Conservation (phyloP, 768 basidiomycete genomes). For the Solioccasus polychromus region DNA sequence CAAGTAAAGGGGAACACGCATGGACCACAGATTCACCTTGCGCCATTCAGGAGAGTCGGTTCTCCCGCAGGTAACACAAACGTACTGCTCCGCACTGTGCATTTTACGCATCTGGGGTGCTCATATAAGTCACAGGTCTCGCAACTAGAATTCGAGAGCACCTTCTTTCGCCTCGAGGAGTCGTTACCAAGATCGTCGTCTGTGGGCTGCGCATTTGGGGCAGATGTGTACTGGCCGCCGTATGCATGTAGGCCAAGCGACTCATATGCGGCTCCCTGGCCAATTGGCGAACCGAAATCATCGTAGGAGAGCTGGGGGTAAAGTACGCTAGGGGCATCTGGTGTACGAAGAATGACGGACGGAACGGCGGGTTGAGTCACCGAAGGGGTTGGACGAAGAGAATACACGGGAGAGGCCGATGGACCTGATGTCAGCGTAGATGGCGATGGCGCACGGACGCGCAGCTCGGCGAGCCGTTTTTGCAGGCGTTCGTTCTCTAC, state of each 20-base stretch:
- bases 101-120: constrained; percentile 35
- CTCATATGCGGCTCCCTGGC: constrained; percentile 20
- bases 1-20: constrained; percentile 10
- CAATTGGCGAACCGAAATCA: constrained; percentile 7
- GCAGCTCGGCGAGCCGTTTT: constrained; percentile 50
- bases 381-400: constrained; percentile 29
- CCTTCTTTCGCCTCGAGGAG: constrained; percentile 63
- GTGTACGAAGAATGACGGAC: constrained; percentile 10
- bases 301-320: constrained; percentile 24
- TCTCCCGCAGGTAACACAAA: constrained; percentile 89
- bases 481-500: constrained; percentile 82
- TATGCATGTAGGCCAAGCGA: constrained; percentile 14
- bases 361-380: constrained; percentile 20
- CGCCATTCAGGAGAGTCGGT: constrained; percentile 99
- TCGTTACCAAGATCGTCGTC: constrained; percentile 51
- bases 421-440: constrained; percentile 12
- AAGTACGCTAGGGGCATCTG: constrained; percentile 11
- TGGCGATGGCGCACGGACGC: constrained; percentile 23
- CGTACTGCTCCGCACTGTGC: constrained; percentile 62
- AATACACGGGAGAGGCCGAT: constrained; percentile 23
- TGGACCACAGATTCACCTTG: constrained; percentile 48
- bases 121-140: constrained; percentile 2
- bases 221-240: constrained; percentile 15
- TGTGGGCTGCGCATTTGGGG: constrained; percentile 11
- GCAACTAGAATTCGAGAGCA: constrained; percentile 13